Evolutionary conservation across 2,329 filamentous ascomycete genomes (phyloP), one percentile per base, ranked within the genome.

Genomic region (Trichoderma polysporum): DNA sequence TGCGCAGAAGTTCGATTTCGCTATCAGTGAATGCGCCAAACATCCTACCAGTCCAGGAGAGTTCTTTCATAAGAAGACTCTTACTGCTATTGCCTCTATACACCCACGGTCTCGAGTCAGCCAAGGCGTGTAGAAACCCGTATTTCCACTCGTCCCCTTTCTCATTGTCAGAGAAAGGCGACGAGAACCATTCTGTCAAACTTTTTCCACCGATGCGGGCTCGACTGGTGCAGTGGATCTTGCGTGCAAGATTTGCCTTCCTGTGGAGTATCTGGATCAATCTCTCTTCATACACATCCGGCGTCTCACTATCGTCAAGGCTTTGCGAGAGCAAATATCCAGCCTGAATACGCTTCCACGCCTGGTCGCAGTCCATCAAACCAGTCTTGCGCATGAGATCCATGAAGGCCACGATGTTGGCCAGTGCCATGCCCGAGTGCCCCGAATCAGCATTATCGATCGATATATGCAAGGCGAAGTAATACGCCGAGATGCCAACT

Each of bases 361-460:
- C 67, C 49, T 66, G 45, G 10, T 54, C 9, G 2, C 33, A 45
- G 9, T 56, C 68, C 27, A 35, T 41, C n/a, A 39, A 2, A 17
- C 66, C 58, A 5, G 39, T 29, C 8, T 31, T n/a, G 72, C 76
- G 19, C 68, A 70, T 52, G 77, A 68, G 60, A 68, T 77, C 59
- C 74, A 85, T 73, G 67, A 83, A 83, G 19, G 76, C 69, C 9
- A 66, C 70, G 10, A 79, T 79, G 17, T 76, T 75, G 25, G 76
- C 70, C 65, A 77, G 72, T 1, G 82, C 81, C 78, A 85, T 84
- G 2, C 80, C 80, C 13, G 80, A 76, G 70, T 85, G 83, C 0
- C 83, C 82, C 0, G 78, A 81, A 67, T 83, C 74, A 4, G 77
- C 74, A 69, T 85, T 85, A 69, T 85, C 83, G 58, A 85, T 85